Evolutionary conservation across 192 early-diverging fungal species (phyloP).

Genomic region (Mortierella alpina): DNA sequence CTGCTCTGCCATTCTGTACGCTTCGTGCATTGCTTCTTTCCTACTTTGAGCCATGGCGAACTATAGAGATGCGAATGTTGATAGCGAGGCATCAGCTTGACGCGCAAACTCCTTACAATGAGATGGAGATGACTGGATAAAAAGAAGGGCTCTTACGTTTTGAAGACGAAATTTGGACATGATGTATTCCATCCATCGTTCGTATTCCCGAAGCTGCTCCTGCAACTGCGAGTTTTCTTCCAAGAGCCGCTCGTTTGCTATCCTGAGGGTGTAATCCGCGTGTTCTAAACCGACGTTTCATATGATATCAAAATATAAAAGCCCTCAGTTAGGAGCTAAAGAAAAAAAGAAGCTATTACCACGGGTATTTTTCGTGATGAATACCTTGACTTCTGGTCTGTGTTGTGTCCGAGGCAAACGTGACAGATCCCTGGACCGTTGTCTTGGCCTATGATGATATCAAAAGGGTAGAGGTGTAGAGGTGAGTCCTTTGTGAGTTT

Average conservation of each 20-base stretch:
- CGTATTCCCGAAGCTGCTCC: constrained; percentile 47
- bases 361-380: neutral
- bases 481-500: too few species aligned
- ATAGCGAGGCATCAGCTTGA: too few species aligned
- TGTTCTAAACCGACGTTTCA: constrained; percentile 11
- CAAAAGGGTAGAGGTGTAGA: too few species aligned
- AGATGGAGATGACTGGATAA: neutral
- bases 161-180: constrained; percentile 51
- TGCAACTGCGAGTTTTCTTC: constrained; percentile 50
- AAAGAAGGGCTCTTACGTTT: constrained; percentile 20
- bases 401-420: too few species aligned
- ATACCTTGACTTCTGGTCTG: too few species aligned
- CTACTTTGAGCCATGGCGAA: constrained; percentile 51
- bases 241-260: constrained; percentile 41
- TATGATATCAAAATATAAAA: constrained; percentile 1
- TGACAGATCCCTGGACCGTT: too few species aligned
- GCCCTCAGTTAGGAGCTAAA: neutral
- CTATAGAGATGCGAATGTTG: neutral
- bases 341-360: constrained; percentile 6
- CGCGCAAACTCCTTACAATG: too few species aligned
- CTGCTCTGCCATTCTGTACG: constrained; percentile 47
- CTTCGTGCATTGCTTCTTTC: constrained; percentile 52
- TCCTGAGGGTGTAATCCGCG: constrained; percentile 40
- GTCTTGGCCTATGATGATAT: too few species aligned
- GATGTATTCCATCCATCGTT: constrained; percentile 49